Percentiles rank a stretch among this genome's conserved stretches.
These are phyloP conservation scores for Lasiosphaeria miniovina DNA, from an alignment of 495 filamentous ascomycete genomes.

Conservation along the genomic window DNA sequence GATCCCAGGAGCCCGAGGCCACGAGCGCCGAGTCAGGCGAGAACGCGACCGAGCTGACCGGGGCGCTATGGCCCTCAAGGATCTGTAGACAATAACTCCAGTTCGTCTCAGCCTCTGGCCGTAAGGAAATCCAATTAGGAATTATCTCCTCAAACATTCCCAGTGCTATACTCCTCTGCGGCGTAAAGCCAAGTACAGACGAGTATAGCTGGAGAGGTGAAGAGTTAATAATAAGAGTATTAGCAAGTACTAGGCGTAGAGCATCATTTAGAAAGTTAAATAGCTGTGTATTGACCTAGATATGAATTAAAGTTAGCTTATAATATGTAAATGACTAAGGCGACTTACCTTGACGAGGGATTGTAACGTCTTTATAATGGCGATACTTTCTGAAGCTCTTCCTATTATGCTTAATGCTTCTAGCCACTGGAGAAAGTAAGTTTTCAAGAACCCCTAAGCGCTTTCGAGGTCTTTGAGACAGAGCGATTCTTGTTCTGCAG, in stretches of 20 bases:
- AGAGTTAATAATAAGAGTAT: background rate
- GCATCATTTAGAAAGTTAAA: background rate
- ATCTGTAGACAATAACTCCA: background rate
- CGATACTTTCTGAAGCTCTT: too few relatives aligned
- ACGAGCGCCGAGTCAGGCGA: conserved; percentile 18
- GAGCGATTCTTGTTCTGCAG: too few relatives aligned
- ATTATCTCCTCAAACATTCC: background rate
- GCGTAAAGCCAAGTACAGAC: background rate
- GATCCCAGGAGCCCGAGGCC: conserved; percentile 30
- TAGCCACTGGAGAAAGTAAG: too few relatives aligned
- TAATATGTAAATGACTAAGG: too few relatives aligned
- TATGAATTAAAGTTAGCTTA: too few relatives aligned
- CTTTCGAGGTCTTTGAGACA: too few relatives aligned
- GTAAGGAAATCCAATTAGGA: background rate
- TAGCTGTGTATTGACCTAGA: background rate
- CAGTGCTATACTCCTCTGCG: background rate
- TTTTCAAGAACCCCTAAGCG: too few relatives aligned
- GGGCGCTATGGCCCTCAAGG: conserved; percentile 3
- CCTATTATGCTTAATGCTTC: too few relatives aligned
- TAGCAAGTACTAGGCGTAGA: background rate
- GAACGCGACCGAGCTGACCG: background rate
- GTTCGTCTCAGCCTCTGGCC: background rate
- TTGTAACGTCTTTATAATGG: too few relatives aligned
- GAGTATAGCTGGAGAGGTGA: conserved; percentile 2
- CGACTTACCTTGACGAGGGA: too few relatives aligned